A percentile compares a stretch with the other conserved stretches of the same genome.
These are phyloP conservation scores for Penicillium sp. DNA, from an alignment of 2,329 filamentous ascomycete genomes.

Conservation along the genomic window DNA sequence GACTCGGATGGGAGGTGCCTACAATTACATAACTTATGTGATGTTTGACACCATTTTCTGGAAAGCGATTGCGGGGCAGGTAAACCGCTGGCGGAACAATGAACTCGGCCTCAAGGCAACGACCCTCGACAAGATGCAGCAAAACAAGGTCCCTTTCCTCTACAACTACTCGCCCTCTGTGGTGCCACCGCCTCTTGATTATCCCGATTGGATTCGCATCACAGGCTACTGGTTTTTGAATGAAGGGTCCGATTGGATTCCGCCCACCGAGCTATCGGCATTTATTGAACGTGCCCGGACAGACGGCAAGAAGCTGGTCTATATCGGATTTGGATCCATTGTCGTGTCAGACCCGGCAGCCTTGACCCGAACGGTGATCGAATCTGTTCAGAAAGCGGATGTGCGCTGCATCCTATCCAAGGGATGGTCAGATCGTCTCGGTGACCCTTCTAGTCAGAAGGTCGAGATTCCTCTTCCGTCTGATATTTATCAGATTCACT, in stretches of 20 bases:
- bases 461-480: slow-evolving; percentile 65
- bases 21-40: slow-evolving; percentile 92
- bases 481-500: slow-evolving; percentile 81
- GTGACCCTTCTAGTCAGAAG: slow-evolving; percentile 52
- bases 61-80: slow-evolving; percentile 83
- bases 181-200: slow-evolving; percentile 90
- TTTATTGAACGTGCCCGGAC: slow-evolving; percentile 79
- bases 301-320: slow-evolving; percentile 87
- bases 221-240: slow-evolving; percentile 98
- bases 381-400: slow-evolving; percentile 83
- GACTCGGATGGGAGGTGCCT: slow-evolving; percentile 87
- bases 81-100: slow-evolving; percentile 87
- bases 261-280: slow-evolving; percentile 65
- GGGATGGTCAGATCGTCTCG: slow-evolving; percentile 86
- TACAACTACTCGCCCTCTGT: slow-evolving; percentile 96
- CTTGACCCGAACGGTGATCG: slow-evolving; percentile 86
- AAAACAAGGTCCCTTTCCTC: slow-evolving; percentile 94
- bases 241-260: slow-evolving; percentile 63
- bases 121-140: slow-evolving; percentile 81
- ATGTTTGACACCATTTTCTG: slow-evolving; percentile 97
- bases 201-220: slow-evolving; percentile 94
- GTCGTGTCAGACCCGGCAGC: slow-evolving; percentile 84
- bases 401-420: slow-evolving; percentile 93
- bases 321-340: slow-evolving; percentile 95
- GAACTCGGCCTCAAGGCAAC: slow-evolving; percentile 73